Evolutionary conservation across 768 basidiomycete genomes (phyloP), one percentile per base, ranked within the genome.

Genomic region (Suillus subalutaceus): DNA sequence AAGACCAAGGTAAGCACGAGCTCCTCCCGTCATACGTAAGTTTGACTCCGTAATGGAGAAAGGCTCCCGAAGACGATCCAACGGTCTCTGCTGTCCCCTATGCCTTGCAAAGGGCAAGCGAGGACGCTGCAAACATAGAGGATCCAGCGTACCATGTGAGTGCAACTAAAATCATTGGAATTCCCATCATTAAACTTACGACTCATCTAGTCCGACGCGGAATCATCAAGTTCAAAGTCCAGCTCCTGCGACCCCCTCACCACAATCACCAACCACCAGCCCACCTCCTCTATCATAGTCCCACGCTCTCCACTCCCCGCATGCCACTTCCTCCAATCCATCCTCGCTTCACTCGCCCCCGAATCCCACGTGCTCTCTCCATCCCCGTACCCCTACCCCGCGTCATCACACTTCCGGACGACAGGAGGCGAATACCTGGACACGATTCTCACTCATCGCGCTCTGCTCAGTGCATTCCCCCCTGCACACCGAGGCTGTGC

Each of bases 351-450:
- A 65, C 74, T 90, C 75, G 84, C 83, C 70, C 80, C 76, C 53
- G 77, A 73, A 9, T 77, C 76, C 46, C 76, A 73, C 76, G 77
- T 63, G 30, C 77, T 77, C 67, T 78, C 67, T 59, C 76, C 76
- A 0, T 73, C 37, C 6, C 76, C 76, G 1, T 78, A 77, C 59
- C 76, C 76, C 0, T 77, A 77, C 23, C 76, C 76, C 69, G 64
- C 59, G 13, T 64, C 73, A 64, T 75, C 68, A 58, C 70, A 66
- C 9, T 78, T 81, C 66, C 76, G 77, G 70, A 91, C 89, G 64
- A 90, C 89, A 57, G 83, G 85, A 78, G 91, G 90, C 71, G 90
- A 85, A 66, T 93, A 92, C 72, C 85, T 93, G 77, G 91, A 93
- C 72, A 82, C 85, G 62, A 88, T 93, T 71, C 90, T 92, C 77